Base-by-base conservation (phyloP, 176 grass and related monocot species). In the Aegilops tauschii region DNA sequence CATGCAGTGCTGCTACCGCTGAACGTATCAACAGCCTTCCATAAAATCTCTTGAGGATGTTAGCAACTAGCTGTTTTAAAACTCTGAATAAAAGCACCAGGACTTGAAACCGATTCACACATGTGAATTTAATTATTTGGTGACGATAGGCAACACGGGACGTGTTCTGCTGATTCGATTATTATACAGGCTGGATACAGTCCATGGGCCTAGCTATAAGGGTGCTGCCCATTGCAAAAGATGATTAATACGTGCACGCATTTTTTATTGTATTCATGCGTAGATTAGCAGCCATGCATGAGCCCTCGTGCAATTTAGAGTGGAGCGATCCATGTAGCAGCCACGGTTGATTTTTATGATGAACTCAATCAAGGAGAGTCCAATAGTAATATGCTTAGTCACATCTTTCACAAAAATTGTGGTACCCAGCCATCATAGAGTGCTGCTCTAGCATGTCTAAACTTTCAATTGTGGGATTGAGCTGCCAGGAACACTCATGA, bases 381-480 rank as follows among this genome's bases (percentile, higher is more conserved):
- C 18, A 58, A 58, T 21, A 58, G 18, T 58, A 20, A 58, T 58
- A 58, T 58, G 54, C 54, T 58, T 58, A 58, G 54, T 8, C 6
- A 6, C 18, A 58, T 58, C 54, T 58, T 58, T 58, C 54, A 58
- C 18, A 58, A 8, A 21, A 58, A 21, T 58, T 21, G 54, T 21
- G 54, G 54, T 58, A 58, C 54, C 54, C 54, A 58, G 54, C 18
- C 56, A 21, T 59, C 56, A 59, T 54, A 54, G 50, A 54, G 50
- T 59, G 56, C 56, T 59, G 18, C 20, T 59, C 56, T 59, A 59
- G 56, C 20, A 21, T 25, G 12, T 64, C 13, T 65, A 73, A 65
- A 79, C 14, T 31, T 34, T 45, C n/a, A 65, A 61, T 68, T 81
- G 18, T 84, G 30, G 36, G 36, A 78, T 77, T 34, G 28, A 83